Conservation (phyloP, 164 flowering plant genomes). For the Berberis thunbergii region DNA sequence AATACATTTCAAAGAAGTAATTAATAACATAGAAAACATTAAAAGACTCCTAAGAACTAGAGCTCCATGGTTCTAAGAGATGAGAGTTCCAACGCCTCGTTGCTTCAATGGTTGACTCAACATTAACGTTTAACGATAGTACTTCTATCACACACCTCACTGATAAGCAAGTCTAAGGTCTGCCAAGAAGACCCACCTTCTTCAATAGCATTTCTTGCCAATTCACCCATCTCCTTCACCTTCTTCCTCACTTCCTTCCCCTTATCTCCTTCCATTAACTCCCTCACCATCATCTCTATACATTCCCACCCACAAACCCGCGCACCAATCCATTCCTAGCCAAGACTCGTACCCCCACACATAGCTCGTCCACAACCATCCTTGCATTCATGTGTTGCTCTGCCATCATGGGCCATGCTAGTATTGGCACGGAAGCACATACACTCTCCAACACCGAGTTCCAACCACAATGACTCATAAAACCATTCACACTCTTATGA, state of each 20-base stretch:
- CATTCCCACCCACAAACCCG: not conserved
- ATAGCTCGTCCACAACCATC: conserved; percentile 7
- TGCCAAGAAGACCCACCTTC: conserved; percentile 7
- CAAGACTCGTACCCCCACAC: conserved; percentile 3
- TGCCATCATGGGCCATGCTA: conserved; percentile 11
- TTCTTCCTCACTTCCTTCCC: conserved; percentile 8
- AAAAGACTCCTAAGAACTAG: too few relatives aligned
- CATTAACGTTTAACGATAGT: too few relatives aligned
- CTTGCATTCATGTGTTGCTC: conserved; percentile 10
- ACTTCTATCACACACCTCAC: not conserved
- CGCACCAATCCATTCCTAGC: not conserved
- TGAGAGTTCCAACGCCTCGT: too few relatives aligned
- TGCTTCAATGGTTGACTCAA: too few relatives aligned
- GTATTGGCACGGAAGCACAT: conserved; percentile 3
- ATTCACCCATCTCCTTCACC: not conserved
- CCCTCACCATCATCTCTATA: conserved; percentile 7
- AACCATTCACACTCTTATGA: conserved; percentile 41
- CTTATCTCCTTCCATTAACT: conserved; percentile 8
- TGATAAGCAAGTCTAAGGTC: conserved; percentile 2
- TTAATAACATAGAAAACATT: too few relatives aligned
- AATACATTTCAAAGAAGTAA: too few relatives aligned
- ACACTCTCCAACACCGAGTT: conserved; percentile 31
- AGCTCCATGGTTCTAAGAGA: too few relatives aligned
- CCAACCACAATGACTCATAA: conserved; percentile 70
- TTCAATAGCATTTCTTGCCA: conserved; percentile 1